phyloP scores from a whole-genome alignment of 805 yeast species.

The Wickerhamomyces ciferrii region DNA sequence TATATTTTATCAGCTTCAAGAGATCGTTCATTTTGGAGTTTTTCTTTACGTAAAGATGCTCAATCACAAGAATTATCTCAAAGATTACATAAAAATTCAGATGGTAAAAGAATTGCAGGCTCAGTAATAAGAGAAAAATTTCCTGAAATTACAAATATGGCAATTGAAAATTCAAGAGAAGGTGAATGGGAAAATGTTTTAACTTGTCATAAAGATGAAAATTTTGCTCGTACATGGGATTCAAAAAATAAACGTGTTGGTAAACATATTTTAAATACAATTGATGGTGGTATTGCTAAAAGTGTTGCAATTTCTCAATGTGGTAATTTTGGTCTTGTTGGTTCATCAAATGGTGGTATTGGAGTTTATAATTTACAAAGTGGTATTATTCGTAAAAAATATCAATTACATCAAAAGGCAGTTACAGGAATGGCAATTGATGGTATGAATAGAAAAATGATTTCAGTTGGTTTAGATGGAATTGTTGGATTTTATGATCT shows the following conservation, averaged over 20 bases:
- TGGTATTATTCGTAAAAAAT: slow-evolving; percentile 72
- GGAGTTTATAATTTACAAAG: slow-evolving; percentile 88
- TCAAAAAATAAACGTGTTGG: slow-evolving; percentile 77
- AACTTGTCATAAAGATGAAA: slow-evolving; percentile 82
- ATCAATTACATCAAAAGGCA: slow-evolving; percentile 65
- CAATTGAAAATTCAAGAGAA: slow-evolving; percentile 68
- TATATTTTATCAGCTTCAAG: slow-evolving; percentile 80
- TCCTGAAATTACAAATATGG: slow-evolving; percentile 67
- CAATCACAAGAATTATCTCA: slow-evolving; percentile 94
- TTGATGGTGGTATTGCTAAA: slow-evolving; percentile 74
- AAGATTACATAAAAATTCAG: slow-evolving; percentile 41
- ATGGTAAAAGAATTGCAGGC: slow-evolving; percentile 55
- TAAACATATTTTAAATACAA: slow-evolving; percentile 59
- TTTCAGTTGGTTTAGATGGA: slow-evolving; percentile 87
- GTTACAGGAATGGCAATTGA: slow-evolving; percentile 89
- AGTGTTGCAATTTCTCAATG: slow-evolving; percentile 81
- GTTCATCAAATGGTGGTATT: slow-evolving; percentile 81
- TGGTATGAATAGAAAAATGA: slow-evolving; percentile 85
- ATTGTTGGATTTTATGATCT: slow-evolving; percentile 84
- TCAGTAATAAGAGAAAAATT: slow-evolving; percentile 58
- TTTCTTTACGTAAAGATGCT: slow-evolving; percentile 91
- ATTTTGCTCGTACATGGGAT: slow-evolving; percentile 89
- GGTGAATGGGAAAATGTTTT: slow-evolving; percentile 93
- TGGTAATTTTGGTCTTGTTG: slow-evolving; percentile 93
- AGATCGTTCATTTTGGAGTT: slow-evolving; percentile 85